A percentile compares a stretch with the other conserved stretches of the same genome.
Conservation (phyloP, 208 protist genomes). For the Leishmania martiniquensis region DNA sequence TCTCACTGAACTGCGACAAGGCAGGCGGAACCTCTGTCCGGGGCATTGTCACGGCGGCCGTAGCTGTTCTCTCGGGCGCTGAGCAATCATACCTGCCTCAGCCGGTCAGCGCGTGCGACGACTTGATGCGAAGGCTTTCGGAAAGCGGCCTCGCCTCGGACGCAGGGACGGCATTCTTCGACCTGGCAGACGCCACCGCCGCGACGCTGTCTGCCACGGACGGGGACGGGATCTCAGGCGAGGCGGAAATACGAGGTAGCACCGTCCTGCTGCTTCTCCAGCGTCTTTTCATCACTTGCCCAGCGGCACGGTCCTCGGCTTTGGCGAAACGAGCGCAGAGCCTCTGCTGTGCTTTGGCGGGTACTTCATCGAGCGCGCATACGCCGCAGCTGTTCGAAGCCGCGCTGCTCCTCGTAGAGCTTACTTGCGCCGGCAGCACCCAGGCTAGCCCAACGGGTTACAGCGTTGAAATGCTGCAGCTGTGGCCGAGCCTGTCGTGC, state of each 20-base stretch:
- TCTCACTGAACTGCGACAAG: background rate
- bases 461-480: slow-evolving; percentile 12
- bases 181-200: background rate
- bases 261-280: slow-evolving; percentile 24
- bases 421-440: slow-evolving; percentile 9
- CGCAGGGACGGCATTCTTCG: slow-evolving; percentile 11
- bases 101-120: background rate
- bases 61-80: slow-evolving; percentile 16
- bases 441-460: background rate
- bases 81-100: slow-evolving; percentile 5
- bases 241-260: background rate
- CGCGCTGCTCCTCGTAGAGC: slow-evolving; percentile 24
- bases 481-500: slow-evolving; percentile 10
- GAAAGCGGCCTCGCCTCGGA: background rate
- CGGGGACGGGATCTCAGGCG: background rate
- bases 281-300: slow-evolving; percentile 5
- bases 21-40: background rate
- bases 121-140: slow-evolving; percentile 4
- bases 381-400: slow-evolving; percentile 16
- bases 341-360: background rate
- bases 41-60: background rate
- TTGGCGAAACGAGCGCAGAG: slow-evolving; percentile 9
- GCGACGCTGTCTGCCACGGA: background rate
- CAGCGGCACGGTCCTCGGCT: slow-evolving; percentile 7
- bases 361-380: background rate